Evolutionary conservation across 2,329 filamentous ascomycete genomes (phyloP), one percentile per base, ranked within the genome.

Genomic region (Periconia digitata): DNA sequence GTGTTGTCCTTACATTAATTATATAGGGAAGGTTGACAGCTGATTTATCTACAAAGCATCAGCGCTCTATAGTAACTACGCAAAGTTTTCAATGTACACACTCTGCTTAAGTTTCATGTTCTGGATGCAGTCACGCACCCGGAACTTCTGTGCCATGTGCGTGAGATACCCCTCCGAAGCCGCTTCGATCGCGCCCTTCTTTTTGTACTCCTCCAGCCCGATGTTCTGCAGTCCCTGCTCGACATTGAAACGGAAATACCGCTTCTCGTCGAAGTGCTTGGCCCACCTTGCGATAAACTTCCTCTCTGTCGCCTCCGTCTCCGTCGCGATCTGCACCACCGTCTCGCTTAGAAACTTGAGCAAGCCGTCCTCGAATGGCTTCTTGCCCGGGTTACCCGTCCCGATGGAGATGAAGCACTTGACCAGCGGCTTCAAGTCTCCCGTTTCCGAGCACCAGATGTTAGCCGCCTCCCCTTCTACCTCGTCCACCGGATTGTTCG

Each of bases 401-500:
- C 51, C 47, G 39, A 53, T 48, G 4, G 51, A 50, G 12, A 53
- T 38, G 36, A 50, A 53, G 18, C 47, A 53, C 34, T 53, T 53
- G 13, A 53, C 47, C 8, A 47, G 47, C n/a, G 44, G 51, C 42
- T 50, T 45, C n/a, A 54, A 15, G 5, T 54, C 43, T 15, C 47
- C 41, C 16, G 40, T 46, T 17, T 45, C 44, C 13, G 43, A 21
- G 27, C 44, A 34, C 51, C 47, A 54, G 47, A 54, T 50, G n/a
- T 45, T 43, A 3, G 44, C 17, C 1, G 53, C 22, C 54, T 78
- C 65, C n/a, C 62, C 63, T 67, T 68, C 73, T 2, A 77, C 53
- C 20, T 66, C 52, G 12, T 59, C 50, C 8, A 75, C 59, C 1
- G 77, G 78, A 48, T 79, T 80, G 56, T 80, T 80, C 15, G 50